Evolutionary conservation across 2,329 filamentous ascomycete genomes (phyloP), one percentile per base, ranked within the genome.

Genomic region (Paradendryphiella salina): DNA sequence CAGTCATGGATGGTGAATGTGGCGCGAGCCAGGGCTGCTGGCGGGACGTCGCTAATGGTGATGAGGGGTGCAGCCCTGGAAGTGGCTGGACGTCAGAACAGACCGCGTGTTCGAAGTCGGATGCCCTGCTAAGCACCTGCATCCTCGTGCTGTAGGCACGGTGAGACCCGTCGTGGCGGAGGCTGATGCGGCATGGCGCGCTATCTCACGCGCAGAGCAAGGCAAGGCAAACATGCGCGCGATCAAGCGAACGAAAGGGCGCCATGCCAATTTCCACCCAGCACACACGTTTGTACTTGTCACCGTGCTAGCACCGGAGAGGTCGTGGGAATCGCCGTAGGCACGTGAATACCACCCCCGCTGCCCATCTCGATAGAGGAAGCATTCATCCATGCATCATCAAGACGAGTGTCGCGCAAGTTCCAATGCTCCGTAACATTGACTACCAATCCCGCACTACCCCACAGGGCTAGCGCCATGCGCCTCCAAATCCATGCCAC

Each of bases 91-190:
- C 34, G 36, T 18, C 20, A 39, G 44, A 43, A 44, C 53, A 49
- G 53, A 51, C 43, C 56, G 49, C 51, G 48, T 40, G 39, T 60
- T 67, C 64, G 64, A 63, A 63, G 51, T 65, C 65, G 60, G 63
- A 65, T 60, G 57, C 54, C 54, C 54, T 60, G 63, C 63, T 61
- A 63, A 55, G 60, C 55, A 54, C 59, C 48, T 47, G 49, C 50
- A 41, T 21, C 41, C 15, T 32, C 35, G 38, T 49, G 40, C 51
- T 49, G 38, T 54, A 47, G 50, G 46, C 45, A 51, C 35, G 54
- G 61, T 66, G 55, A 66, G 64, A 61, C 56, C 62, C 51, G 44
- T 54, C 59, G 52, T 42, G 40, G 49, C 35, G 40, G 17, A 43
- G 13, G 7, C 40, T 18, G 15, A 46, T 48, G 47, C 43, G 49